These are phyloP conservation scores for Ceratobasidium sp. DNA, from an alignment of 1,284 basidiomycete species.

Conservation along the genomic window DNA sequence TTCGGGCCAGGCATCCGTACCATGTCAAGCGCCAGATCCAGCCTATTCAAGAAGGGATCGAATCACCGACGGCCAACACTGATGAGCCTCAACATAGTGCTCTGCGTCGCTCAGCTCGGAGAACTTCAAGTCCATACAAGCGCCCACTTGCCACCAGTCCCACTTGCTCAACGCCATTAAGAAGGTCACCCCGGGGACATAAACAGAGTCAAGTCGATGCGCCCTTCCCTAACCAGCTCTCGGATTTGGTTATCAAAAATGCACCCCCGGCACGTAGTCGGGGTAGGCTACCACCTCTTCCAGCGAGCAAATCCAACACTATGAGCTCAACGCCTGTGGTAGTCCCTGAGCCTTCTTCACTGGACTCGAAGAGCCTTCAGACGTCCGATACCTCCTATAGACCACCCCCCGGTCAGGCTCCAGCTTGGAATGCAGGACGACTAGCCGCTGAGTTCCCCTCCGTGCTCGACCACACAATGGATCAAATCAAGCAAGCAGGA, in stretches of 20 bases:
- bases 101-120: background rate
- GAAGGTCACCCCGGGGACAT: too few relatives aligned
- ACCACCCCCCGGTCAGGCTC: background rate
- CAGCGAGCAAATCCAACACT: background rate
- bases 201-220: too few relatives aligned
- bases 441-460: slow-evolving; percentile 22
- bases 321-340: background rate
- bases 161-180: too few relatives aligned
- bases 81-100: background rate
- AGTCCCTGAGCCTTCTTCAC: background rate
- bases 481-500: background rate
- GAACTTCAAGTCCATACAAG: background rate
- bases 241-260: too few relatives aligned
- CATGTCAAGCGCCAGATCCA: background rate
- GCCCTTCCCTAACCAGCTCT: too few relatives aligned
- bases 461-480: background rate
- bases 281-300: background rate
- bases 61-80: background rate
- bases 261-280: too few relatives aligned
- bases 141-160: background rate
- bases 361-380: background rate
- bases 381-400: background rate
- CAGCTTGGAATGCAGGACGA: slow-evolving; percentile 8
- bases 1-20: background rate
- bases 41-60: background rate